Evolutionary conservation across 805 yeast genomes (phyloP).

Genomic region (Candida maris): DNA sequence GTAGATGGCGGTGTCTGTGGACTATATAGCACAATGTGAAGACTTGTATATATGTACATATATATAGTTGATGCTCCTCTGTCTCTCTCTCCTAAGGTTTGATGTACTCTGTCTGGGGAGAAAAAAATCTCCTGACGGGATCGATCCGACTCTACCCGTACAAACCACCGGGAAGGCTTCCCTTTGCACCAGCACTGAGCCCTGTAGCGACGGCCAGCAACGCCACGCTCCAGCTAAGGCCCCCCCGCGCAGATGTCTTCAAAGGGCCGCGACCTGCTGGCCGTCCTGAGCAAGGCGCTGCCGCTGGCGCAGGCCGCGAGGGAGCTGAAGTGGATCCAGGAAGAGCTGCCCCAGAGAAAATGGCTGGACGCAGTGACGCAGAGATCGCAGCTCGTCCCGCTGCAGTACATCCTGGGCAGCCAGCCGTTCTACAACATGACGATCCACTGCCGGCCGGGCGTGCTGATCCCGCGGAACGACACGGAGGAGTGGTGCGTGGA

Average conservation of each 20-base stretch:
- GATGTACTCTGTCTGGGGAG: too few species aligned
- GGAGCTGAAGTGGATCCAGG: conserved; percentile 63
- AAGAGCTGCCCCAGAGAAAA: conserved; percentile 45
- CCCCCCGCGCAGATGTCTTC: too few species aligned
- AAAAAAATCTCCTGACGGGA: too few species aligned
- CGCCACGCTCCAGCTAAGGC: too few species aligned
- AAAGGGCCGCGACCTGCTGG: too few species aligned
- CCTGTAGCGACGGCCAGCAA: too few species aligned
- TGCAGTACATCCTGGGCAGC: conserved; percentile 79
- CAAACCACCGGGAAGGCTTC: too few species aligned
- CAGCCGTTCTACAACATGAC: conserved; percentile 83
- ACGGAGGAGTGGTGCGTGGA: conserved; percentile 84
- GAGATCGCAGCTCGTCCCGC: conserved; percentile 57
- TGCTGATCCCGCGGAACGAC: conserved; percentile 89
- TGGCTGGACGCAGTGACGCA: conserved; percentile 52
- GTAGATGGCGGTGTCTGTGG: conserved; percentile 12
- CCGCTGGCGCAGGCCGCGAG: conserved; percentile 39
- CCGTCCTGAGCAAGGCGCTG: conserved; percentile 8
- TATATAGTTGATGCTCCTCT: neutral
- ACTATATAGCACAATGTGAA: neutral
- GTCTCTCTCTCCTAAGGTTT: too few species aligned
- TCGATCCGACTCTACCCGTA: too few species aligned
- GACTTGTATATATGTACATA: conserved; percentile 1
- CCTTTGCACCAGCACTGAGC: too few species aligned
- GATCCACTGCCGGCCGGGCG: conserved; percentile 57